These are phyloP conservation scores for Brassica balearica DNA, from an alignment of 441 rosid species.

Conservation along the genomic window DNA sequence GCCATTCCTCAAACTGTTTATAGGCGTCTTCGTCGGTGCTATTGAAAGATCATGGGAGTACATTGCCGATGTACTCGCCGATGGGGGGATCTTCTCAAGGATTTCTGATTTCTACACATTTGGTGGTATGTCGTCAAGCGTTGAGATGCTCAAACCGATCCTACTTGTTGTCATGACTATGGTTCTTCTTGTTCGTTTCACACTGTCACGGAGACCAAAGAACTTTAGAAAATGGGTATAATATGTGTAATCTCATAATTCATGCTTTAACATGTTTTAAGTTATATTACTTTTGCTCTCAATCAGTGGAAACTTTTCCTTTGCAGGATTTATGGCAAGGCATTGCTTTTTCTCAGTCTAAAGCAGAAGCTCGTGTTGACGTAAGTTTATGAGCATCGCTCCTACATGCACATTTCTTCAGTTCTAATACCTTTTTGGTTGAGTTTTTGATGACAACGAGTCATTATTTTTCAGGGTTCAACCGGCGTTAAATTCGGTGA, in stretches of 20 bases:
- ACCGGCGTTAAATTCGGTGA: conserved; percentile 90
- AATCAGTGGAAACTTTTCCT: conserved; percentile 21
- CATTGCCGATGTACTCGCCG: conserved; percentile 64
- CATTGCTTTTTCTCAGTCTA: conserved; percentile 92
- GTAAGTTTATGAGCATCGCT: conserved; percentile 52
- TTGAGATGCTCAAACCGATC: conserved; percentile 83
- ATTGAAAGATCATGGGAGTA: conserved; percentile 68
- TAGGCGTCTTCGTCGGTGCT: conserved; percentile 58
- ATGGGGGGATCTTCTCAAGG: conserved; percentile 74
- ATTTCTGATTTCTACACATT: conserved; percentile 69
- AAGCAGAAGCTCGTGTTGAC: conserved; percentile 99
- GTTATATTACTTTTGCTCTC: conserved; percentile 5
- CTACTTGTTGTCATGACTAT: conserved; percentile 71
- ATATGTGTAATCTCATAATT: not conserved
- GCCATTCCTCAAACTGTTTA: conserved; percentile 71
- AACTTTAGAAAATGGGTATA: conserved; percentile 97
- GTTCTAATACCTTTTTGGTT: conserved; percentile 22
- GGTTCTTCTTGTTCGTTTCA: conserved; percentile 92
- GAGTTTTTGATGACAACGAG: conserved; percentile 37
- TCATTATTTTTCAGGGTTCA: conserved; percentile 69
- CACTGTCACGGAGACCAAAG: conserved; percentile 91
- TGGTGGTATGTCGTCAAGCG: conserved; percentile 83
- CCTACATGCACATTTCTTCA: conserved; percentile 13
- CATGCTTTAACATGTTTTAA: conserved; percentile 26
- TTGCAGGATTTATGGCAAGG: conserved; percentile 98